Percentiles rank a stretch among this genome's conserved stretches.
phyloP scores from a whole-genome alignment of 352 stramenopile genomes.

The Globisporangium cystogenes region DNA sequence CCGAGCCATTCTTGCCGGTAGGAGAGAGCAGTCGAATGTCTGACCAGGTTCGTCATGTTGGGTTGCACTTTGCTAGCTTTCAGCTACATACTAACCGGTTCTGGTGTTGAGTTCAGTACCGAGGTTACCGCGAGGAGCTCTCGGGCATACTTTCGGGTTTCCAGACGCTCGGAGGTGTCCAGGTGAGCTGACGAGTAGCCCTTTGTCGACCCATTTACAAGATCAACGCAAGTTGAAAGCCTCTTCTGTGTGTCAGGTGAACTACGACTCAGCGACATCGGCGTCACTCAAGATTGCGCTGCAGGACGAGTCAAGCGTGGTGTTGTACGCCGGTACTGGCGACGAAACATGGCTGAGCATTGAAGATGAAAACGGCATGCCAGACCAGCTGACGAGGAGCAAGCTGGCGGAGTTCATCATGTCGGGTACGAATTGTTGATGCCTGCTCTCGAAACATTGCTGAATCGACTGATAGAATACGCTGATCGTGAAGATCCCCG shows the following conservation, averaged over 20 bases:
- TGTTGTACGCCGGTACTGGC: slow-evolving; percentile 38
- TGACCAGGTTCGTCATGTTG: slow-evolving; percentile 1
- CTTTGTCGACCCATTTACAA: background rate
- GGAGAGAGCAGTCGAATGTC: slow-evolving; percentile 1
- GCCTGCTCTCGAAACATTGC: background rate
- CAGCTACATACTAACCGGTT: background rate
- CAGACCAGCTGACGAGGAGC: slow-evolving; percentile 19
- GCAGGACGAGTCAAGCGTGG: slow-evolving; percentile 21
- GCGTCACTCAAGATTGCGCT: slow-evolving; percentile 27
- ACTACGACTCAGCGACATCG: slow-evolving; percentile 25
- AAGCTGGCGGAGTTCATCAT: slow-evolving; percentile 24
- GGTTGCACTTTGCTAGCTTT: background rate
- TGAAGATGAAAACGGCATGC: slow-evolving; percentile 30
- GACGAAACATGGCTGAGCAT: slow-evolving; percentile 25
- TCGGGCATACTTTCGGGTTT: slow-evolving; percentile 37
- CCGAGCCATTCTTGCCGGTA: slow-evolving; percentile 18
- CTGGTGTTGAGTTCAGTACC: slow-evolving; percentile 4
- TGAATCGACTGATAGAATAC: background rate
- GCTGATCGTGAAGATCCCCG: slow-evolving; percentile 3
- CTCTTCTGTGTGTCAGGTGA: slow-evolving; percentile 14
- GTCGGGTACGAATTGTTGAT: slow-evolving; percentile 13
- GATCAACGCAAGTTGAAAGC: background rate
- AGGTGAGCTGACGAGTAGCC: slow-evolving; percentile 18
- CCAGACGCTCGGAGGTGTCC: slow-evolving; percentile 29
- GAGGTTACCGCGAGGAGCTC: slow-evolving; percentile 48